Conservation (phyloP, 495 filamentous ascomycete genomes). For the Tuber borchii region DNA sequence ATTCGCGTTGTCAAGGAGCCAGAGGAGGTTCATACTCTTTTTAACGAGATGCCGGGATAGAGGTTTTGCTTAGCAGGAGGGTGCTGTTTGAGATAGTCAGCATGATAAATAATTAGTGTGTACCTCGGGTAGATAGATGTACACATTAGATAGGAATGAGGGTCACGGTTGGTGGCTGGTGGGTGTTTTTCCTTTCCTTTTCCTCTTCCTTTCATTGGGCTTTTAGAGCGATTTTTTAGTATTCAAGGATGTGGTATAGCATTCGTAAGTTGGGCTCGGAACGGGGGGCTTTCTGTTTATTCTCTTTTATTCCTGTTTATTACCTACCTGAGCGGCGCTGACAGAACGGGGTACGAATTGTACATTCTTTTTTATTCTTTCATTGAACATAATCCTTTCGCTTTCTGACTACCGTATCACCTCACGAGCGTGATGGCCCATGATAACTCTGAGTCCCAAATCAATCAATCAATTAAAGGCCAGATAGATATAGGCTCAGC, state of each 20-base stretch:
- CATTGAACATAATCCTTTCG: neutral
- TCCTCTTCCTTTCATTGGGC: neutral
- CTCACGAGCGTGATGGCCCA: neutral
- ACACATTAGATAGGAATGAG: neutral
- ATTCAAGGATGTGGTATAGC: neutral
- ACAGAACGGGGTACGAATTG: neutral
- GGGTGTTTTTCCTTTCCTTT: neutral
- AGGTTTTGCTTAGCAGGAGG: conserved; percentile 9
- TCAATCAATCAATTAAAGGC: neutral
- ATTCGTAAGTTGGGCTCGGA: neutral
- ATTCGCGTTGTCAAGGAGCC: conserved; percentile 29
- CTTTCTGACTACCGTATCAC: neutral
- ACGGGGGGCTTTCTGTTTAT: neutral
- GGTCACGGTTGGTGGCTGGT: neutral
- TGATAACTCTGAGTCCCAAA: neutral
- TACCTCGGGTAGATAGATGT: neutral
- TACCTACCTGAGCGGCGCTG: neutral
- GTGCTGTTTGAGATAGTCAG: neutral
- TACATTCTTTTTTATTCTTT: neutral
- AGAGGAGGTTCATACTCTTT: conserved; percentile 13
- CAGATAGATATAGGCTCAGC: neutral
- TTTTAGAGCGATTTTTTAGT: neutral
- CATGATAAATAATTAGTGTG: neutral
- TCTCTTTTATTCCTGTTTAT: neutral
- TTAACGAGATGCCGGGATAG: conserved; percentile 20